Conservation (phyloP, 148 eudicot genomes). For the Fagopyrum homotropicum region DNA sequence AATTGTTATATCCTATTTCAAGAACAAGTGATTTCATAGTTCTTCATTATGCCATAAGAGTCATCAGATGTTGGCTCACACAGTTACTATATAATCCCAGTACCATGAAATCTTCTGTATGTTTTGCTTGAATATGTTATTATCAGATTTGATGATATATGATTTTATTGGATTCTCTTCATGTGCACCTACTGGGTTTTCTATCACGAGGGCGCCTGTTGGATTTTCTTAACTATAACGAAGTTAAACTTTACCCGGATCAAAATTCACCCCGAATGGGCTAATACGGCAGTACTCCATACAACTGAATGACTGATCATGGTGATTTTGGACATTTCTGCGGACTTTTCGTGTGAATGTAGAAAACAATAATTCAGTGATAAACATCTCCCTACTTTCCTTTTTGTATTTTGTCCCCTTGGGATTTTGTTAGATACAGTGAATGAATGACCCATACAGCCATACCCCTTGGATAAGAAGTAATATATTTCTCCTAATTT, state of each 20-base stretch:
- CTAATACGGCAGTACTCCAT: not conserved
- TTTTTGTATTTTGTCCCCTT: not conserved
- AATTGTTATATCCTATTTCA: not conserved
- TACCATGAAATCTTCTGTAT: not conserved
- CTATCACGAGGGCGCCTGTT: not conserved
- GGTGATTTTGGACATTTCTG: constrained; percentile 9
- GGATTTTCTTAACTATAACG: not conserved
- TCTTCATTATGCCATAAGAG: constrained; percentile 8
- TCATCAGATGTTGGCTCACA: not conserved
- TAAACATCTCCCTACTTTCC: not conserved
- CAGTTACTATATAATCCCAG: not conserved
- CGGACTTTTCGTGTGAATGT: constrained; percentile 7
- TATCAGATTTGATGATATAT: not conserved
- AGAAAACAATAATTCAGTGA: not conserved
- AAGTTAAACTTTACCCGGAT: not conserved
- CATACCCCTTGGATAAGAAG: not conserved
- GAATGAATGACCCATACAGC: not conserved
- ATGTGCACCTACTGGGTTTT: not conserved
- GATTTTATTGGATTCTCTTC: not conserved
- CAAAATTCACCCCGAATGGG: too few species aligned
- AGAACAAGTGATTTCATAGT: not conserved
- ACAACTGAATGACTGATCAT: constrained; percentile 5
- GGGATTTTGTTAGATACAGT: not conserved
- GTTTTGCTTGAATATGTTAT: not conserved
- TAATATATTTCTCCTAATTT: not conserved